phyloP scores from a whole-genome alignment of 148 eudicot species.

The Vaccinium corymbosum region DNA sequence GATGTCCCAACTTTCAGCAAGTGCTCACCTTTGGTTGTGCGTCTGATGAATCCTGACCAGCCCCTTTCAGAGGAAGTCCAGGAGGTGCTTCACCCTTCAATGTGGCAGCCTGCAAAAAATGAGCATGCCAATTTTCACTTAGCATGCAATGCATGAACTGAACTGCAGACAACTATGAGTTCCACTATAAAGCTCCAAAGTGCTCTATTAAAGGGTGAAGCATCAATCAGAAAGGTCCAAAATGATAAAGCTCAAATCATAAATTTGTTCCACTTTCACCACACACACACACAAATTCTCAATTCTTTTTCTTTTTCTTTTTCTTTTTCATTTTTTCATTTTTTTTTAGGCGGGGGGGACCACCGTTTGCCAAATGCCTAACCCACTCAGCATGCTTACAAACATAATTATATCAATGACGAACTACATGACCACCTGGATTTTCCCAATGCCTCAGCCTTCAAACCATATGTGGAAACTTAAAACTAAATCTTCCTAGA shows the following conservation, averaged over 20 bases:
- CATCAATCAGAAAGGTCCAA: background rate
- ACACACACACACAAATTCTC: background rate
- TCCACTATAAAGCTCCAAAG: background rate
- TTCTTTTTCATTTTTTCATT: background rate
- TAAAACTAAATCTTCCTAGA: background rate
- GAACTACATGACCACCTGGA: background rate
- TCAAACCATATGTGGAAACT: background rate
- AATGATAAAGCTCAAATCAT: background rate
- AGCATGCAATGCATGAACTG: conserved; percentile 8
- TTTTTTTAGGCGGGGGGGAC: background rate
- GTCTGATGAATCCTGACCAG: conserved; percentile 93
- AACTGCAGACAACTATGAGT: background rate
- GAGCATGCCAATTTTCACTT: background rate
- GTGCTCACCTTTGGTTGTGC: conserved; percentile 60
- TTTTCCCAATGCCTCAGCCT: background rate
- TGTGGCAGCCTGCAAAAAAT: conserved; percentile 75
- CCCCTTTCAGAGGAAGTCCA: conserved; percentile 92
- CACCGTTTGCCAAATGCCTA: background rate
- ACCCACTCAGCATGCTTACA: background rate
- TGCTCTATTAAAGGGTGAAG: background rate
- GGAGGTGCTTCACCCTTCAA: conserved; percentile 97
- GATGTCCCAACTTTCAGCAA: conserved; percentile 9
- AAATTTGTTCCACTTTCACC: background rate
- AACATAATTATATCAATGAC: background rate
- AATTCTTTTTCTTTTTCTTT: background rate